phyloP scores from a whole-genome alignment of 2,329 filamentous ascomycete species.

The Cladosporium cucumerinum region DNA sequence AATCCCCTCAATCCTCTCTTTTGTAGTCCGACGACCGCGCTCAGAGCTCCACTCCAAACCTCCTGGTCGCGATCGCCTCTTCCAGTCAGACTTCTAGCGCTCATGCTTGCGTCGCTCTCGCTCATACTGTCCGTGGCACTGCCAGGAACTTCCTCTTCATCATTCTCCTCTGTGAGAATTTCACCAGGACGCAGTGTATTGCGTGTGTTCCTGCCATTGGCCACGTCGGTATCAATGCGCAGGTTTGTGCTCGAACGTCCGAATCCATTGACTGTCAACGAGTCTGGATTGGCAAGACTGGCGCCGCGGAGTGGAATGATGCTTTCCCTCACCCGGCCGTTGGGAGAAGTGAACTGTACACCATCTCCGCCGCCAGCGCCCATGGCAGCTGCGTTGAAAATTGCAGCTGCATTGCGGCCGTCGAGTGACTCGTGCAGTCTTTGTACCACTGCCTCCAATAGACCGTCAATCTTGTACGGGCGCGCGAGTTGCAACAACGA shows the following conservation, averaged over 20 bases:
- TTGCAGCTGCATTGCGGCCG: conserved; percentile 88
- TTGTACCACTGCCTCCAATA: conserved; percentile 89
- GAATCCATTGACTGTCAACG: conserved; percentile 33
- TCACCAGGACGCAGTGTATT: conserved; percentile 37
- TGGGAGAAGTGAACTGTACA: conserved; percentile 59
- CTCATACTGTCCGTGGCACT: conserved; percentile 37
- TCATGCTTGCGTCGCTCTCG: conserved; percentile 30
- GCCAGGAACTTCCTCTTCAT: conserved; percentile 33
- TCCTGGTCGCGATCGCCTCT: conserved; percentile 50
- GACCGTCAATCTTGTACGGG: conserved; percentile 87
- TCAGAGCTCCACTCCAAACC: conserved; percentile 76
- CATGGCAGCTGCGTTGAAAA: conserved; percentile 98
- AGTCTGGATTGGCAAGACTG: conserved; percentile 39
- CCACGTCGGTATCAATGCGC: conserved; percentile 51
- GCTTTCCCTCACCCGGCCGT: conserved; percentile 23
- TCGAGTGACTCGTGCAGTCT: conserved; percentile 85
- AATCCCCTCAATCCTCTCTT: conserved; percentile 86
- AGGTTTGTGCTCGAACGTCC: conserved; percentile 37
- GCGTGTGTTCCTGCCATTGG: conserved; percentile 35
- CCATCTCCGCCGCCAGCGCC: conserved; percentile 88
- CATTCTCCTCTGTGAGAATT: conserved; percentile 32
- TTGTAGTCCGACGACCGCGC: conserved; percentile 90
- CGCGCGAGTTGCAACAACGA: conserved; percentile 89
- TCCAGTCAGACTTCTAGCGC: conserved; percentile 37
- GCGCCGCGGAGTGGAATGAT: conserved; percentile 46